Evolutionary conservation across 1,284 basidiomycete species (phyloP), one percentile per base, ranked within the genome.

Genomic region (Irpex sp.): DNA sequence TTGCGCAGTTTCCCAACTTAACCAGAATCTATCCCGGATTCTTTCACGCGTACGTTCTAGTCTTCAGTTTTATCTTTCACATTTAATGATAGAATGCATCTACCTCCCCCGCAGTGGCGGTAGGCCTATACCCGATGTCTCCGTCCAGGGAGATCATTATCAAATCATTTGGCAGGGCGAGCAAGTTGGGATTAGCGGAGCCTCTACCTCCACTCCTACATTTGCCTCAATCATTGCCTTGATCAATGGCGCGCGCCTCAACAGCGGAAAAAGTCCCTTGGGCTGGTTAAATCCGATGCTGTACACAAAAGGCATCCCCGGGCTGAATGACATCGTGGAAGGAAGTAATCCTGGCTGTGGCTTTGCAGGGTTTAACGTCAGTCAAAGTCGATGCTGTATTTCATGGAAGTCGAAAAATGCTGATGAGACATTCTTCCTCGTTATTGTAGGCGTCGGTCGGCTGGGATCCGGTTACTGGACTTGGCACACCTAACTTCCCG

Each of bases 201-300:
- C 87, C 0, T 86, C 84, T 2, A 83, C 83, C 1, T 79, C 86
- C 0, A 73, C 85, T 15, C 87, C 87, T 0, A 75, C 83, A 0
- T 84, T 86, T 63, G 78, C 82, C 15, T 82, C 75, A 1, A 74
- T 89, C 58, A 71, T 89, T 2, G 76, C 85, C 0, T 76, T 89
- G 66, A 73, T 89, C 59, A 89, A 89, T 66, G 87, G 89, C 66
- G 82, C 79, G 1, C 78, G 82, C n/a, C 66, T 84, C 11, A 69
- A 68, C 2, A 73, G 72, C 1, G 77, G 79, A 0, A 77, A 77
- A 62, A 64, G 76, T 3, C 52, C 81, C 13, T 74, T 87, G 5
- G 86, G 85, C 0, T 88, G 86, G 73, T 73, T 87, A 57, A 87
- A 88, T 68, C 85, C 84, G 0, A 77, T 83, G 64, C 44, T 88